Conservation (phyloP, 2,329 filamentous ascomycete genomes). For the Sporothrix protearum region DNA sequence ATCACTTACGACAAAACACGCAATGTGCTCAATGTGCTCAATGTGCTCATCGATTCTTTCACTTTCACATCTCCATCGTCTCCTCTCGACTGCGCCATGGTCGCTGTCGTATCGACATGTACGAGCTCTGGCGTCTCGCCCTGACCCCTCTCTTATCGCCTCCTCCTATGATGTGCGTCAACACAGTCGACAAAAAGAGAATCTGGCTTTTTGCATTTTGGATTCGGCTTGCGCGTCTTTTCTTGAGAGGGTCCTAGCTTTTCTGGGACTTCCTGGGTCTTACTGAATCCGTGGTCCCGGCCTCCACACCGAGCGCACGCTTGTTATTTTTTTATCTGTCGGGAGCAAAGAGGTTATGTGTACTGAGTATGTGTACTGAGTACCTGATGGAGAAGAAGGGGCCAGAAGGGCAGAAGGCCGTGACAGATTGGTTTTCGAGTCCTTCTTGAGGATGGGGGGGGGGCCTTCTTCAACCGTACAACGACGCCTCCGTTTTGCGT, state of each 20-base stretch:
- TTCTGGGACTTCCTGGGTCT: not conserved
- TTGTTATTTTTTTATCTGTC: not conserved
- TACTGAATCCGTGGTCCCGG: not conserved
- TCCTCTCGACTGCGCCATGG: not conserved
- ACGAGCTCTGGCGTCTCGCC: not conserved
- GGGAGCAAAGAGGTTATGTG: not conserved
- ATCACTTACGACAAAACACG: not conserved
- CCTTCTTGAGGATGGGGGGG: not conserved
- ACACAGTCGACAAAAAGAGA: not conserved
- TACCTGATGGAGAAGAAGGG: not conserved
- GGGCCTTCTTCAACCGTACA: not conserved
- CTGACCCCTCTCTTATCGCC: not conserved
- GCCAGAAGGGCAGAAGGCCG: not conserved
- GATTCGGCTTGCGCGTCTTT: slow-evolving; percentile 16
- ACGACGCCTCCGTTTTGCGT: not conserved
- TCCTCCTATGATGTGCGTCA: not conserved
- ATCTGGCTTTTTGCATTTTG: not conserved
- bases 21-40: not conserved
- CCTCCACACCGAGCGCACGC: not conserved
- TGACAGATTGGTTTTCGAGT: not conserved
- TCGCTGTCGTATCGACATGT: not conserved
- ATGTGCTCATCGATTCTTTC: not conserved
- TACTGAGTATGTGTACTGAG: not conserved
- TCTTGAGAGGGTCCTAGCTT: not conserved
- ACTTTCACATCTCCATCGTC: not conserved